A percentile compares a stretch with the other conserved stretches of the same genome.
Evolutionary conservation across 257 asterid species (phyloP).

Genomic region (Solanum pennellii): DNA sequence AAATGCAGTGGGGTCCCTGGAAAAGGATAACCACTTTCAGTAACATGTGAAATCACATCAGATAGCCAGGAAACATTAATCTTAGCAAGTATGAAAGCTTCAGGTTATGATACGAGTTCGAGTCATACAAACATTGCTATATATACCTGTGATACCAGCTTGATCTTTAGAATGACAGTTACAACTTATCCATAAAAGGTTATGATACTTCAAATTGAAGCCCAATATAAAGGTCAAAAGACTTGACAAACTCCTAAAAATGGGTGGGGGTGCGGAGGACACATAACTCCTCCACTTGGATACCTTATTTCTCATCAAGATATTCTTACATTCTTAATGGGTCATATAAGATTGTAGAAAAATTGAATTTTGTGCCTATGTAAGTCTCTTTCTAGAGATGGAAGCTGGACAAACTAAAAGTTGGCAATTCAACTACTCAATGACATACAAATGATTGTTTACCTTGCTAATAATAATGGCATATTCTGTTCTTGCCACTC

Average conservation of each 20-base stretch:
- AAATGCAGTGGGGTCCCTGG: constrained; percentile 73
- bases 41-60: constrained; percentile 2
- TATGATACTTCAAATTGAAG: neutral
- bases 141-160: neutral
- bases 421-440: neutral
- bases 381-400: neutral
- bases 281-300: neutral
- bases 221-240: neutral
- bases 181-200: neutral
- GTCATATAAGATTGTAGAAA: neutral
- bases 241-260: neutral
- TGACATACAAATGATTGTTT: neutral
- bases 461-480: constrained; percentile 75
- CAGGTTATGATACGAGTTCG: neutral
- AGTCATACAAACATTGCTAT: neutral
- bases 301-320: neutral
- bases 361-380: neutral
- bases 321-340: neutral
- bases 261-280: neutral
- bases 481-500: constrained; percentile 96
- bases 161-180: neutral
- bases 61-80: neutral
- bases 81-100: neutral
- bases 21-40: constrained; percentile 4
- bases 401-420: neutral